These are phyloP conservation scores for Pyronema omphalodes DNA, from an alignment of 495 filamentous ascomycete genomes.

Conservation along the genomic window DNA sequence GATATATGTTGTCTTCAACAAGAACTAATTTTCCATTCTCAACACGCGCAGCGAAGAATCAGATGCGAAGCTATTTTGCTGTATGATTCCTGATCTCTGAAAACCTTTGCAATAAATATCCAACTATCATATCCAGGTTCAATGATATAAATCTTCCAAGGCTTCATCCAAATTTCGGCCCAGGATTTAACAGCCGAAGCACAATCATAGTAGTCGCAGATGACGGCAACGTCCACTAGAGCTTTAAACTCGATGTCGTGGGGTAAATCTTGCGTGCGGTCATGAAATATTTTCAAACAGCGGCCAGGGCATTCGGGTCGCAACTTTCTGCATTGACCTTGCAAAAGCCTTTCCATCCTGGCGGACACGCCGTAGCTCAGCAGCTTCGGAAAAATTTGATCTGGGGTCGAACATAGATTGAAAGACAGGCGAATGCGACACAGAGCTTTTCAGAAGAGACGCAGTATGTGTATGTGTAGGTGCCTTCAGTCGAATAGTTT, in stretches of 20 bases:
- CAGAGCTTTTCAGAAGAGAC: conserved; percentile 17
- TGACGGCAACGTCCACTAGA: conserved; percentile 10
- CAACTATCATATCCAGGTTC: conserved; percentile 11
- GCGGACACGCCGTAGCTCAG: conserved; percentile 7
- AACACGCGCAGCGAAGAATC: too few relatives aligned
- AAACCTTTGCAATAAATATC: conserved; percentile 18
- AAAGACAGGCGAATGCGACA: conserved; percentile 15
- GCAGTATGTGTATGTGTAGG: not conserved
- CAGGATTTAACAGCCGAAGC: conserved; percentile 7
- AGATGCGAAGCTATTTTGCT: too few relatives aligned
- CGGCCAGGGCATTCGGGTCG: conserved; percentile 11
- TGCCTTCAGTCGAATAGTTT: too few relatives aligned
- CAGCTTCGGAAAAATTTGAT: conserved; percentile 15
- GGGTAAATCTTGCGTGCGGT: conserved; percentile 8
- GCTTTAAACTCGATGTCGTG: conserved; percentile 8
- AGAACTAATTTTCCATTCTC: too few relatives aligned
- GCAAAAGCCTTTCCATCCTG: not conserved
- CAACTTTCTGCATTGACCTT: too few relatives aligned
- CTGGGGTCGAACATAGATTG: conserved; percentile 15
- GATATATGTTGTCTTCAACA: too few relatives aligned
- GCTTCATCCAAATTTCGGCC: conserved; percentile 10
- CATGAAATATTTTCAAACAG: conserved; percentile 14
- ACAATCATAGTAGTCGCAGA: conserved; percentile 21
- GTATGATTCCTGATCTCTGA: not conserved
- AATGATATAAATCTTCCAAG: not conserved